Base-by-base conservation (phyloP, 2,329 filamentous ascomycete species). In the Fusarium vanettenii region DNA sequence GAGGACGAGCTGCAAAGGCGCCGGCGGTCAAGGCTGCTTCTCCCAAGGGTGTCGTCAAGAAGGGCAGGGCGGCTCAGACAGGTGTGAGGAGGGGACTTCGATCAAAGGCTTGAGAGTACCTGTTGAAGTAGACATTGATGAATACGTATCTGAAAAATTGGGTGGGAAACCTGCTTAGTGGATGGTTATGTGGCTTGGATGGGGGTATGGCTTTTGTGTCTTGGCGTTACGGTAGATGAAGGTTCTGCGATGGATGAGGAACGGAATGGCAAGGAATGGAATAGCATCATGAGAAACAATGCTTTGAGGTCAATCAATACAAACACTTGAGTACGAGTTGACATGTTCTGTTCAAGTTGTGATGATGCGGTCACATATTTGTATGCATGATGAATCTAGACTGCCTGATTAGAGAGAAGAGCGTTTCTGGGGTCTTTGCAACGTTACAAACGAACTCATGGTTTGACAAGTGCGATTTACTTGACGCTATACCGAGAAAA, bases 31-130 rank as follows among this genome's bases (percentile, higher is more conserved):
- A 75, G n/a, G 71, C 22, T 18, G 45, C 73, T 64, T 67, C 45
- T 22, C 69, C 77, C 2, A 70, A 60, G 8, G 69, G 77, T 5
- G 75, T 79, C 5, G 65, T 67, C 27, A 79, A 77, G 72, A 74
- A 69, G 39, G 70, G 70, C 2, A 66, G 63, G 37, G 67, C 67
- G 6, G 64, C 76, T n/a, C 64, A 70, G 22, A 60, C 75, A 18
- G 76, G 69, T 6, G 66, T 64, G 14, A 61, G 76, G 56, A 72
- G 76, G 11, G 74, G 68, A n/a, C 27, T 76, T 13, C 69, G 76
- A 29, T 76, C 76, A 3, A 67, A 68, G 31, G 75, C 39, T 5
- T 78, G 50, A 31, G 48, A 27, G 48, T 52, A 31, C 48, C 18
- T n/a, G 14, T 52, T 7, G 48, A 29, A 52, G 10, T 27, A 20